phyloP scores from a whole-genome alignment of 768 basidiomycete species.

The Termitomyces sp. region DNA sequence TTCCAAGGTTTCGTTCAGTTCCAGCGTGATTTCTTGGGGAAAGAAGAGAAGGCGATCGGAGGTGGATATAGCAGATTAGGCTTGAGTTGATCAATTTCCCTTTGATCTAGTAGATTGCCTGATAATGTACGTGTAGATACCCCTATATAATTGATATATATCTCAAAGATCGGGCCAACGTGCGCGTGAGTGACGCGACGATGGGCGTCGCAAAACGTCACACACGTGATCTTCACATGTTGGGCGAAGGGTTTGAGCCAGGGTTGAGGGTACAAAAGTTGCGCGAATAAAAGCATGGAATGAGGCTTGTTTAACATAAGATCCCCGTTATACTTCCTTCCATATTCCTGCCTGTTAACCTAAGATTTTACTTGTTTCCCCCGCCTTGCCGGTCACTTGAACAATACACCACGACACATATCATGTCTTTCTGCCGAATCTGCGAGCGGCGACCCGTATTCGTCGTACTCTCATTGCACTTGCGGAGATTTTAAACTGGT shows the following conservation, averaged over 20 bases:
- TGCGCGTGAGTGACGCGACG: background rate
- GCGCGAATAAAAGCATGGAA: background rate
- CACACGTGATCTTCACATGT: background rate
- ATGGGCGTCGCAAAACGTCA: background rate
- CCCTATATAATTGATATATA: background rate
- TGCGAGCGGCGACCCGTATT: too few species aligned
- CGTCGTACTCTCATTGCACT: background rate
- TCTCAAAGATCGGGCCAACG: too few species aligned
- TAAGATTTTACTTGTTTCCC: background rate
- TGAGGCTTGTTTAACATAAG: background rate
- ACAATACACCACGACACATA: background rate
- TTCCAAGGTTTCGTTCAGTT: constrained; percentile 35
- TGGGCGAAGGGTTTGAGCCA: constrained; percentile 8
- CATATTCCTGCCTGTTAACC: background rate
- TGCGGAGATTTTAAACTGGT: background rate
- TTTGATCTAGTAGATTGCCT: background rate
- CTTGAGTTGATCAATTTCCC: background rate
- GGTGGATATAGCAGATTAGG: constrained; percentile 16
- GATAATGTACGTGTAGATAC: background rate
- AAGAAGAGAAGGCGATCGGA: constrained; percentile 33
- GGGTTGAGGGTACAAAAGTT: background rate
- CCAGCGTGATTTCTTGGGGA: constrained; percentile 32
- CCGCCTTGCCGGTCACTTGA: background rate
- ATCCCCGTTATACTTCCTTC: background rate
- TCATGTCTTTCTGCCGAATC: too few species aligned